Base-by-base conservation (phyloP, 768 basidiomycete genomes). In the Suillus alpinus region DNA sequence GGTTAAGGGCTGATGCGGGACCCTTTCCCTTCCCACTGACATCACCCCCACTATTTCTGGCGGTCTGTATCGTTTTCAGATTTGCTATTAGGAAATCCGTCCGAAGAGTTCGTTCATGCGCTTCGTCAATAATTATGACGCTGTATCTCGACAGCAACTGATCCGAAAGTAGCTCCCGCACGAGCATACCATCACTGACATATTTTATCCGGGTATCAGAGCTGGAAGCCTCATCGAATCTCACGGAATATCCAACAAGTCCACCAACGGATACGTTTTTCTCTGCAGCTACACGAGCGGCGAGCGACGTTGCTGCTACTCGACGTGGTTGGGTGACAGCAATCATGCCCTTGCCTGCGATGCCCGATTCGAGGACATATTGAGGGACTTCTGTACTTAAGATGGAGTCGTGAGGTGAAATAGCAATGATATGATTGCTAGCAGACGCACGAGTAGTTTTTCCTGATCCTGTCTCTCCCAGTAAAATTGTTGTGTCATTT, bases 391-490 rank as follows among this genome's bases (percentile, higher is more conserved):
- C 96, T 99, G 76, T 40, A 52, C 73, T 73, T 75, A 69, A 72
- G 62, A 62, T 23, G 47, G 56, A 56, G 52, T 37, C 56, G 41
- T 36, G 52, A 32, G 53, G 40, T 14, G 59, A 37, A 57, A 52
- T 58, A 37, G 12, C 16, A 14, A 41, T 56, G 26, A 6, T 36
- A 58, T 41, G 36, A 61, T 58, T 9, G 12, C 6, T 56, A n/a
- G 50, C 56, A 58, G 44, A 87, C 94, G 68, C 74, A 96, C 96
- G 96, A 53, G 97, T 99, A 0, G 96, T 96, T 78, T 99, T 99
- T 63, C 97, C 97, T 20, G 95, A 97, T 13, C 97, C 97, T 0
- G 97, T 98, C 76, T 99, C 97, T 41, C 95, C 97, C 2, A 99
- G 82, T 9, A 99, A 83, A 47, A 98, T 86, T 1, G 88, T 91